Conservation (phyloP, 2,329 filamentous ascomycete genomes). For the Claviceps monticola region DNA sequence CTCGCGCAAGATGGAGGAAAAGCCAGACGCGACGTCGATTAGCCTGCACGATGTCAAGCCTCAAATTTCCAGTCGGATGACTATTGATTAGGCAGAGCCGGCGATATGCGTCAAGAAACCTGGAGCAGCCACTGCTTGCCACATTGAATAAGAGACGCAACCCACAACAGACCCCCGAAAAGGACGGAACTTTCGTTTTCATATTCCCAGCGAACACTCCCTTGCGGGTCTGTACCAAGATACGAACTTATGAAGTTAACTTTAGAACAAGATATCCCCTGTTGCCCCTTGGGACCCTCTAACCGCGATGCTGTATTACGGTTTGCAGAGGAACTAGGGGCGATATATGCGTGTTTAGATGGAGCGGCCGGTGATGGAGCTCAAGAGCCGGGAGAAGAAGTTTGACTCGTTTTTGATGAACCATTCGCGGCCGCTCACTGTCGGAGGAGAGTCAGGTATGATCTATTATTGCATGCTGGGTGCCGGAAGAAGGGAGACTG, state of each 20-base stretch:
- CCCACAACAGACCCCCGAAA: not conserved
- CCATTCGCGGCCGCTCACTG: not conserved
- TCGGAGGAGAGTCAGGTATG: too few species aligned
- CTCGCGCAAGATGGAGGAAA: constrained; percentile 34
- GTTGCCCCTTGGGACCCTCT: not conserved
- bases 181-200: not conserved
- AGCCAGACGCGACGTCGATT: constrained; percentile 42
- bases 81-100: constrained; percentile 38
- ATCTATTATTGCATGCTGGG: too few species aligned
- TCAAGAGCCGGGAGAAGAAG: not conserved
- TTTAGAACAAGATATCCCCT: constrained; percentile 1
- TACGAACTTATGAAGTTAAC: constrained; percentile 3
- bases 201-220: not conserved
- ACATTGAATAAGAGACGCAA: not conserved
- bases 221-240: constrained; percentile 5
- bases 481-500: too few species aligned
- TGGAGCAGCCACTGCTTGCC: not conserved
- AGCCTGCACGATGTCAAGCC: constrained; percentile 43
- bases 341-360: not conserved
- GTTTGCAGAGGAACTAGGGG: not conserved
- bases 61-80: constrained; percentile 42
- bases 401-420: not conserved
- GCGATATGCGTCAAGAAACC: not conserved
- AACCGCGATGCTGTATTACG: constrained; percentile 1
- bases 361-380: not conserved